Evolutionary conservation across 1,284 basidiomycete species (phyloP), one percentile per base, ranked within the genome.

Genomic region (Binderoboletus segoi): DNA sequence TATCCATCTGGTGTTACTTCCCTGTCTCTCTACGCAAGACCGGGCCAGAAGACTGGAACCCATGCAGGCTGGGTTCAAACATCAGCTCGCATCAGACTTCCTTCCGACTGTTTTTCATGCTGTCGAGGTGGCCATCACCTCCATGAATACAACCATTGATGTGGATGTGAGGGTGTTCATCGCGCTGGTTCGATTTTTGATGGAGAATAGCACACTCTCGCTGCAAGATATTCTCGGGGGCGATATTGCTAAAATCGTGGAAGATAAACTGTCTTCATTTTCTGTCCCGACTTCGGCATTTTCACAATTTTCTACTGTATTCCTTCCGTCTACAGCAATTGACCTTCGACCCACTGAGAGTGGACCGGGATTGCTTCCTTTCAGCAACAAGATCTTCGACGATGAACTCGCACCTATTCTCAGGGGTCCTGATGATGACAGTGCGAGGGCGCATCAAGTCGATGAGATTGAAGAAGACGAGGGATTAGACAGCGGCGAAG

Each of bases 91-190:
- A 1, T 54, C 70, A 1, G 33, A 55, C 0, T 81, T 84, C 62
- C 68, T 84, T 3, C 79, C 79, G 0, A 30, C 32, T 4, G 33
- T 61, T 35, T 78, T 80, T 59, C 53, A 67, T 10, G 54, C 63
- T 2, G 59, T 77, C 6, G 71, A 75, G 24, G n/a, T 50, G 1
- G 57, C 67, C 16, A 58, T 71, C 2, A 59, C 67, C 3, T 58
- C 61, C 8, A 57, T 65, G 13, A 61, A 61, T 20, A 57, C 61
- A 16, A 63, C 70, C 37, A 49, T 77, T n/a, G 77, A 83, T 45
- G 57, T 82, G 8, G 86, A 88, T 61, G 80, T 81, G 8, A 72
- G 78, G 18, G 65, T 86, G 13, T 87, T 84, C 60, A 60, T 75
- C 15, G 66, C 75, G 20, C 66, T 82, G 40, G 45, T 83, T 52